A percentile compares a stretch with the other conserved stretches of the same genome.
These are phyloP conservation scores for Metschnikowia drakensbergensis DNA, from an alignment of 805 yeast species.

Conservation along the genomic window DNA sequence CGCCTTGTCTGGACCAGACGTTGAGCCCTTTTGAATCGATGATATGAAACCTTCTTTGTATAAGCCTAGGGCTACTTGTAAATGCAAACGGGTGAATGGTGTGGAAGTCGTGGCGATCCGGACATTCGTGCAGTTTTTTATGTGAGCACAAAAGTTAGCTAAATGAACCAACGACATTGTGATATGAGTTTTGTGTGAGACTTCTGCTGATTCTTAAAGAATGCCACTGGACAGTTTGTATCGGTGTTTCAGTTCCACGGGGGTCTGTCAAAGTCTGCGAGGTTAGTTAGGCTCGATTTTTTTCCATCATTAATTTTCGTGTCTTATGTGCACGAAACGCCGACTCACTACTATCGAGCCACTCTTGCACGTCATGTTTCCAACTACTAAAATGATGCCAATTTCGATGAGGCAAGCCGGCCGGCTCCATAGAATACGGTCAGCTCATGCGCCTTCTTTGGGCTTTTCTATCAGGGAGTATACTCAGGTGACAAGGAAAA, in stretches of 20 bases:
- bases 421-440: not conserved
- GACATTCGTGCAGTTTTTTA: slow-evolving; percentile 82
- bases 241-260: not conserved
- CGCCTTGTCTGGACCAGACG: slow-evolving; percentile 73
- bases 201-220: not conserved
- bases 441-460: not conserved
- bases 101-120: slow-evolving; percentile 70
- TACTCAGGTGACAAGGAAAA: slow-evolving; percentile 1
- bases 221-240: not conserved
- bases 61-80: slow-evolving; percentile 77
- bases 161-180: slow-evolving; percentile 81
- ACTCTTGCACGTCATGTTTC: not conserved
- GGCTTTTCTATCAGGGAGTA: not conserved
- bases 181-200: not conserved
- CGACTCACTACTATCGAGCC: not conserved
- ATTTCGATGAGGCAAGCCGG: not conserved
- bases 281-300: not conserved
- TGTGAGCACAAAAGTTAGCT: slow-evolving; percentile 80
- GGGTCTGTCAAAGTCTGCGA: slow-evolving; percentile 1
- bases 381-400: not conserved
- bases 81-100: slow-evolving; percentile 78
- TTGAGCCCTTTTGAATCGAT: slow-evolving; percentile 79
- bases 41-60: slow-evolving; percentile 89
- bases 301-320: slow-evolving; percentile 1
- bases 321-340: slow-evolving; percentile 3